Percentiles rank a stretch among this genome's conserved stretches.
phyloP scores from a whole-genome alignment of 257 asterid species.

The Datura wrightii region DNA sequence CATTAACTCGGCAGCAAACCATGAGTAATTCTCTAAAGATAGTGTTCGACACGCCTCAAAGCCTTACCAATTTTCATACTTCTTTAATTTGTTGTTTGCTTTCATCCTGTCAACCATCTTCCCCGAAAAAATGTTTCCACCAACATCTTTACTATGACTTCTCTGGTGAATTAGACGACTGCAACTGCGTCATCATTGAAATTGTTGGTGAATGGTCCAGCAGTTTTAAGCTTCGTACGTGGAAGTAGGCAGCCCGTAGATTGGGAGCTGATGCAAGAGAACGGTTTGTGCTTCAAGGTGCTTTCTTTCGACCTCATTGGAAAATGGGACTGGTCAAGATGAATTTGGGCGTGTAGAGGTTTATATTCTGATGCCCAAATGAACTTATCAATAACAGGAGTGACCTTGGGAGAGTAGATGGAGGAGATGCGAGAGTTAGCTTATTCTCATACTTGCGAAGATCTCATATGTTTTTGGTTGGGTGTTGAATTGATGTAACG shows the following conservation, averaged over 20 bases:
- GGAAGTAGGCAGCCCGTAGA: background rate
- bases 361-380: background rate
- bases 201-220: background rate
- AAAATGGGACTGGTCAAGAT: background rate
- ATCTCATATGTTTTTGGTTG: constrained; percentile 10
- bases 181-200: background rate
- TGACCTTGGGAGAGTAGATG: too few relatives aligned
- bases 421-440: too few relatives aligned
- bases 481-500: background rate
- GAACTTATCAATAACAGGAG: background rate
- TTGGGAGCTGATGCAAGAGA: background rate
- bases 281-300: background rate
- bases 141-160: background rate
- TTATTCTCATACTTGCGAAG: background rate
- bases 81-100: background rate
- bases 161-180: background rate
- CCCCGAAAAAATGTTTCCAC: background rate
- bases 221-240: background rate
- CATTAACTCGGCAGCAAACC: background rate
- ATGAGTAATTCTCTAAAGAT: background rate
- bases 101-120: background rate
- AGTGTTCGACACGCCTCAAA: background rate
- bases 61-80: background rate
- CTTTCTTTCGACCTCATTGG: background rate
- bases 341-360: background rate